Base-by-base conservation (phyloP, 345 rosid genomes). In the Orychophragmus violaceus region DNA sequence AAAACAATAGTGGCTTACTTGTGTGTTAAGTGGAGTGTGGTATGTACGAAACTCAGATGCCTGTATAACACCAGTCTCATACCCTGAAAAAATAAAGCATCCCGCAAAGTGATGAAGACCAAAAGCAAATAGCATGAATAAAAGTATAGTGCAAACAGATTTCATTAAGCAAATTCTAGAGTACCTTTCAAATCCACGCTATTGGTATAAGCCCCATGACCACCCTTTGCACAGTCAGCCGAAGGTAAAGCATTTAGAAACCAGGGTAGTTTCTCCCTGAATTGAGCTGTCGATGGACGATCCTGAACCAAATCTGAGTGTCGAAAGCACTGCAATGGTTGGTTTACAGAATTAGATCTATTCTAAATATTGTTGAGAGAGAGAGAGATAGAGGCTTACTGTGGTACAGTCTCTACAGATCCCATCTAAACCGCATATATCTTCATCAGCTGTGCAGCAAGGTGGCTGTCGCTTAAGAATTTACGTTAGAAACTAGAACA, bases 191-290 rank as follows among this genome's bases (percentile, higher is more conserved):
- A 81, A 72, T 92, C 90, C 66, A 89, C 82, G 70, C 97, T 89
- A 78, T 58, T 83, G 3, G 91, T 83, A 77, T 90, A 93, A 64
- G 98, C 98, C 73, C 97, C 98, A 76, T 83, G 98, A 60, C 98
- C 98, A 71, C 96, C 98, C 83, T 93, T 93, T 42, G 98, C 95
- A 82, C 98, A 93, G 68, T 93, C 98, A 75, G 98, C 93, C 21
- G 98, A 92, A n/a, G 98, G 98, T 72, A 92, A 72, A 21, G 98
- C 87, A 74, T 80, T 74, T 25, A 93, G 89, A 78, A 90, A 90
- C 94, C 91, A 90, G 39, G 97, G 97, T 57, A 90, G 87, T 79
- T 93, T 93, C 79, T 88, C 91, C 77, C 63, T 83, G 52, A 87
- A 90, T 62, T 93, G 97, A 39, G 30, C 59, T 4, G 96, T 90